These are phyloP conservation scores for Podila clonocystis DNA, from an alignment of 192 early-diverging fungal genomes.

Conservation along the genomic window DNA sequence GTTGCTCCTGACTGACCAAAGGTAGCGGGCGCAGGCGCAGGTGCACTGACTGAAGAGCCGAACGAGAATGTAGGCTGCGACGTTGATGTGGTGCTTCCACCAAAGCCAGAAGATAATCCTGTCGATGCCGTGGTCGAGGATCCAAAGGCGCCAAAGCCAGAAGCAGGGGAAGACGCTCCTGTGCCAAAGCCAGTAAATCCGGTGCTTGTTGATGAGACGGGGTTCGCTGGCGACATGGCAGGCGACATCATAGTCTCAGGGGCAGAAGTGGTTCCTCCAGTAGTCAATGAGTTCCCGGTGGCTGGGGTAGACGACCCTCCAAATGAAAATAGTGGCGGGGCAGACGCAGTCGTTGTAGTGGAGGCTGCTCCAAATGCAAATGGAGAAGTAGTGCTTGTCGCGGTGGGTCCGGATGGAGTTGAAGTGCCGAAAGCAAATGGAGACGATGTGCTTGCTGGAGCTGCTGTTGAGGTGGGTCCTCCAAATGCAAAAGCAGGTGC, in stretches of 20 bases:
- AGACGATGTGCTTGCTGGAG: not conserved
- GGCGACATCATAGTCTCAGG: conserved; percentile 29
- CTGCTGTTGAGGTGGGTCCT: not conserved
- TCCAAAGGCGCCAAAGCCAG: not conserved
- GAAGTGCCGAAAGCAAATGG: not conserved
- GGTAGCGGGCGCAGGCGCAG: too few species aligned
- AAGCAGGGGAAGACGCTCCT: not conserved
- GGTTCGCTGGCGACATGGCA: conserved; percentile 9
- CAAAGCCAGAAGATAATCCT: conserved; percentile 4
- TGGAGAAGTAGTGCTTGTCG: not conserved
- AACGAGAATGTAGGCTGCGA: too few species aligned
- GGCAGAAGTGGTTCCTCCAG: not conserved
- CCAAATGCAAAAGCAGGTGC: not conserved
- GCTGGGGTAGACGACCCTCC: conserved; percentile 1
- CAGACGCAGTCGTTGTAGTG: not conserved
- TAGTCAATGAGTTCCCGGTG: not conserved
- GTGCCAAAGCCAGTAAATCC: not conserved
- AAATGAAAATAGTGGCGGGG: conserved; percentile 3
- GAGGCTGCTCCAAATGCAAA: not conserved
- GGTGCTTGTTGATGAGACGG: not conserved
- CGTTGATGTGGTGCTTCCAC: too few species aligned
- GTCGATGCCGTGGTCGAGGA: not conserved
- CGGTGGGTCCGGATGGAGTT: not conserved
- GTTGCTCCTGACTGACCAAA: too few species aligned
- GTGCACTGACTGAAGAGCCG: too few species aligned